Evolutionary conservation across 108 stramenopile species (phyloP), one percentile per base, ranked within the genome.

Genomic region (Bacterosira constricta): DNA sequence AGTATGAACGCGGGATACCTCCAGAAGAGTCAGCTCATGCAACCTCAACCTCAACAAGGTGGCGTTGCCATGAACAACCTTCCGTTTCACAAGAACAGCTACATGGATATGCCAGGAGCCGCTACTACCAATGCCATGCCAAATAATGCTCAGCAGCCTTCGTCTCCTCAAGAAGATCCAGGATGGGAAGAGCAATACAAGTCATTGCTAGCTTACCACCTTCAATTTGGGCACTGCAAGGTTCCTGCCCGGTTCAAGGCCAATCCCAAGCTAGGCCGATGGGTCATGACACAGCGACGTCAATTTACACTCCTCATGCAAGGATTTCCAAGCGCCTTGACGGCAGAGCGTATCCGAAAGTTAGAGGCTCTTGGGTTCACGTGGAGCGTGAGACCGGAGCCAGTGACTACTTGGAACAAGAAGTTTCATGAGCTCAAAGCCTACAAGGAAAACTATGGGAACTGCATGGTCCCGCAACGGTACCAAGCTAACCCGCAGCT

Each of bases 311-410:
- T 69, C 11, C 55, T 75, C 31, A 35, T 44, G 57, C 69, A 77
- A 32, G 69, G 69, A 0, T 56, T 32, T 41, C 61, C 75, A 37
- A 77, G 62, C 35, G 57, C 65, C 0, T 44, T 91, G 18, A 88
- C 90, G 4, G 71, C 57, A 0, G 87, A 91, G 37, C 81, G 88
- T 4, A 63, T 85, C 20, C 54, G 64, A 1, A 82, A 80, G 7
- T 70, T 92, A 10, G 87, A 92, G 46, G 54, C 68, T 11, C 84
- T 92, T 31, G 88, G 87, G 1, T 92, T 92, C 64, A 72, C 85
- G 55, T 92, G 91, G 91, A 81, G 29, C 5, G 39, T 75, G 3
- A 54, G 59, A 12, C 69, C 74, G 2, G 69, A 75, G 30, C 67
- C 67, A 34, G 32, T 31, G 12, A 52, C 27, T 13, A 53, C 42